phyloP scores from a whole-genome alignment of 441 rosid genomes.

The Populus hybrid region DNA sequence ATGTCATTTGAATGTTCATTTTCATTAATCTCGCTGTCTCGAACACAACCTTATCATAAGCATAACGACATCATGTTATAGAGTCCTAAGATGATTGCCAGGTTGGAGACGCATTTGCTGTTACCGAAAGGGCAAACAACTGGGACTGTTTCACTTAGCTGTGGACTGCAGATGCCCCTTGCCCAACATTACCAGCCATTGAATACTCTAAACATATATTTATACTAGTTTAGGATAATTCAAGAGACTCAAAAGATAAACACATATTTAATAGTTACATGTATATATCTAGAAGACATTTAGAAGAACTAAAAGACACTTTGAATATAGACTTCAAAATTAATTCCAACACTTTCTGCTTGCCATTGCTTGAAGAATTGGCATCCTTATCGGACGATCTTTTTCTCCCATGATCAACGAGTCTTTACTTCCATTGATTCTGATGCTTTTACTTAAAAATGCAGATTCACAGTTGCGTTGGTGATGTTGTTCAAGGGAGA shows the following conservation, averaged over 20 bases:
- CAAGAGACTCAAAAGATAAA: no score
- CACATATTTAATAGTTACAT: no score
- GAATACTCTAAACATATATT: no score
- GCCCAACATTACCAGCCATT: no score
- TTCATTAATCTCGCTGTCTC: not conserved
- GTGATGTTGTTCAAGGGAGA: conserved; percentile 72
- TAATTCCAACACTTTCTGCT: not conserved
- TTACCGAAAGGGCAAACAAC: conserved; percentile 19
- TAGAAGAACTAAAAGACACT: no score
- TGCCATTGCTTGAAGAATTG: not conserved
- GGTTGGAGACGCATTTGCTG: conserved; percentile 17
- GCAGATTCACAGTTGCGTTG: conserved; percentile 49
- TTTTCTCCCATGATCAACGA: not conserved
- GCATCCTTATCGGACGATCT: not conserved
- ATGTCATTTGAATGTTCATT: not conserved
- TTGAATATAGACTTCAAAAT: no score
- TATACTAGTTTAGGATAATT: no score
- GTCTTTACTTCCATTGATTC: not conserved
- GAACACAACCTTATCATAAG: not conserved
- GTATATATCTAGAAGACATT: no score
- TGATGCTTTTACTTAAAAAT: not conserved
- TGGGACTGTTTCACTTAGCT: not conserved
- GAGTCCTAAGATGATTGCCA: conserved; percentile 11
- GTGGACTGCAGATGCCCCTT: not conserved
- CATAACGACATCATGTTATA: not conserved